A percentile compares a stretch with the other conserved stretches of the same genome.
Evolutionary conservation across 2,329 filamentous ascomycete genomes (phyloP).

Genomic region (Fusarium sp.): DNA sequence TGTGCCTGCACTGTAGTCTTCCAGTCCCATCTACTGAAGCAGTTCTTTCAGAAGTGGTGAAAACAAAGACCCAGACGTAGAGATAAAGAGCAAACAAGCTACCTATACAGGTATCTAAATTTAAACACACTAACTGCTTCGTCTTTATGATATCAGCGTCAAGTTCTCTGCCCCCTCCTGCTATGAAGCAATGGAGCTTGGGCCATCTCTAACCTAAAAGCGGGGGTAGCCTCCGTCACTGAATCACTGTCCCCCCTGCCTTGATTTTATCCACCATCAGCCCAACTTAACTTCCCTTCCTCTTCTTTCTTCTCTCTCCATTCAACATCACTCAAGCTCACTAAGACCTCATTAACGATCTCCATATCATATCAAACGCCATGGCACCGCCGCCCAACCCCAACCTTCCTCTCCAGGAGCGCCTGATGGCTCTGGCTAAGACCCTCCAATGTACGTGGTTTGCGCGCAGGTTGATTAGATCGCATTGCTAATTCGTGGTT

Average conservation of each 20-base stretch:
- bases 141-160: constrained; percentile 3
- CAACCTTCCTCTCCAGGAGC: constrained; percentile 76
- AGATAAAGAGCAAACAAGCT: background rate
- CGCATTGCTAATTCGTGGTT: constrained; percentile 41
- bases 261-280: constrained; percentile 28
- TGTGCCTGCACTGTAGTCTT: background rate
- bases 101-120: background rate
- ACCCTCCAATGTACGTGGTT: constrained; percentile 86
- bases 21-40: background rate
- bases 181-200: constrained; percentile 23
- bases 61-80: background rate
- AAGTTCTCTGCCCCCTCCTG: background rate
- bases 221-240: constrained; percentile 38
- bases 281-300: constrained; percentile 32
- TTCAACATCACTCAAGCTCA: constrained; percentile 23
- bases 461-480: constrained; percentile 14
- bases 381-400: constrained; percentile 81
- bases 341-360: background rate
- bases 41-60: background rate
- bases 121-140: background rate
- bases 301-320: constrained; percentile 21
- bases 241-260: constrained; percentile 33
- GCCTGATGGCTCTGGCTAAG: constrained; percentile 81
- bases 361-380: constrained; percentile 15
- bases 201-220: constrained; percentile 28